phyloP scores from a whole-genome alignment of 2,329 filamentous ascomycete species.

The Lasiodiplodia hormozganensis region DNA sequence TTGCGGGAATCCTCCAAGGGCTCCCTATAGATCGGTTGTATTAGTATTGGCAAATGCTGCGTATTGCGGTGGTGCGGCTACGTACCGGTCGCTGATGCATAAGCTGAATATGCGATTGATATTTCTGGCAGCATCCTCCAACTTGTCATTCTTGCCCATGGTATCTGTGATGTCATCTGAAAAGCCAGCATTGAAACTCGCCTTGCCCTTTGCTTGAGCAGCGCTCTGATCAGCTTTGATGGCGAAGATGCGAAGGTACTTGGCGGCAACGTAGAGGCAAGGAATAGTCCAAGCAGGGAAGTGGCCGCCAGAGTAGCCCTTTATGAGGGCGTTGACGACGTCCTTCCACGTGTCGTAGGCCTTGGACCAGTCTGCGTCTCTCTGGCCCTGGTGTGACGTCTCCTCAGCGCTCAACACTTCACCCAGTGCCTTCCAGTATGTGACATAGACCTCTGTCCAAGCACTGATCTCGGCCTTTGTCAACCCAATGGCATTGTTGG shows the following conservation, averaged over 20 bases:
- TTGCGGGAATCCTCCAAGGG: conserved; percentile 89
- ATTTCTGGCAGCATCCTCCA: conserved; percentile 89
- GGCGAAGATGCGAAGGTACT: conserved; percentile 85
- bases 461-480: conserved; percentile 72
- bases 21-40: conserved; percentile 48
- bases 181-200: conserved; percentile 60
- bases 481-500: conserved; percentile 64
- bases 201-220: conserved; percentile 55
- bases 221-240: conserved; percentile 84
- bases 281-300: conserved; percentile 94
- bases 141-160: conserved; percentile 74
- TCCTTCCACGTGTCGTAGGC: conserved; percentile 93
- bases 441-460: conserved; percentile 86
- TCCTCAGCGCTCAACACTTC: conserved; percentile 74
- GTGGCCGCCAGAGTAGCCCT: conserved; percentile 77
- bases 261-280: conserved; percentile 85
- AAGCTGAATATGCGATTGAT: conserved; percentile 92
- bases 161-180: conserved; percentile 80
- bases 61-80: conserved; percentile 45
- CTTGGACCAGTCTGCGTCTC: conserved; percentile 72
- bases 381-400: conserved; percentile 52
- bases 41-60: conserved; percentile 43
- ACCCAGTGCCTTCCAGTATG: conserved; percentile 83
- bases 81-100: conserved; percentile 87
- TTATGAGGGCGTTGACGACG: conserved; percentile 75